Base-by-base conservation (phyloP, 2,329 filamentous ascomycete species). In the Colletotrichum aenigma region DNA sequence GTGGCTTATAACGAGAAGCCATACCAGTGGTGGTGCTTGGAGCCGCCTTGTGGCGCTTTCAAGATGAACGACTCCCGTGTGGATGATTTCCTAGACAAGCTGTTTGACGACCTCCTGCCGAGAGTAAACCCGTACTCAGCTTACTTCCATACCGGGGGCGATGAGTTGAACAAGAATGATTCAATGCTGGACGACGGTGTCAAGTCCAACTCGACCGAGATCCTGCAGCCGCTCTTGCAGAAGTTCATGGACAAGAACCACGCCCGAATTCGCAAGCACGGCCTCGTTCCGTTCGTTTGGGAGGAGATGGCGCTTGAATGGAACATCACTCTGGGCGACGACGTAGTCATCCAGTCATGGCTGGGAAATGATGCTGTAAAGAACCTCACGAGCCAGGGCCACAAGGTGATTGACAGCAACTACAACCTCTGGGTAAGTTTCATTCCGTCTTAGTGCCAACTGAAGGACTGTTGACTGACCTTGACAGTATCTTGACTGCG, bases 81-180 rank as follows among this genome's bases (percentile, higher is more conserved):
- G 3, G 89, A 93, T 79, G 85, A 89, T 2, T 97, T 98, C 83
- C 84, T 98, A 13, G 90, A 94, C 72, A 93, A 84, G 48, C 85
- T 98, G 16, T 93, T 95, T 79, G 88, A 89, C n/a, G 96, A 98
- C 81, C 82, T 98, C 28, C 86, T 97, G 69, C 95, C 95, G 16
- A 89, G 95, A 32, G 83, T 96, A 13, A 85, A 87, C 10, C 92
- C 93, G 0, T 95, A 95, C 83, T 89, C 93, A 4, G 86, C 91
- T 8, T 91, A 96, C 85, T 97, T 96, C 87, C 95, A 98, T 85
- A 94, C 94, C 1, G 96, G 96, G 60, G 96, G 96, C 70, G 96
- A 98, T 80, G 96, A 98, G 86, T 92, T 97, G 76, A 96, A 97
- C 84, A 88, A 88, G 76, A 93, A 96, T 80, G 91, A 93, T 68